These are phyloP conservation scores for Skeletonema tropicum DNA, from an alignment of 108 stramenopile genomes.

Conservation along the genomic window DNA sequence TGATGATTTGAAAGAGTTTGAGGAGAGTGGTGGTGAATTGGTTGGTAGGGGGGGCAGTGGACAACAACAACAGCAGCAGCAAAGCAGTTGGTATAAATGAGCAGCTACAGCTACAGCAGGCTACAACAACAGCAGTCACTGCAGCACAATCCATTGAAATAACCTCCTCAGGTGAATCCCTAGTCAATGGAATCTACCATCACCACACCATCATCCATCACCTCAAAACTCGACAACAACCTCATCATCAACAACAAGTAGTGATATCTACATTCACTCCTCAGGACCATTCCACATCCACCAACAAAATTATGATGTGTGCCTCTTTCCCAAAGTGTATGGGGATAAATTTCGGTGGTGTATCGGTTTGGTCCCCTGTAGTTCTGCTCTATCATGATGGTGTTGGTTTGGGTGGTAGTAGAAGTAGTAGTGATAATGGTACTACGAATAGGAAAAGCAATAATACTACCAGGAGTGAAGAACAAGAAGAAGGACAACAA, in stretches of 20 bases:
- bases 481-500: not conserved
- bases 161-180: not conserved
- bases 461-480: no score
- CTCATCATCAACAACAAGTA: not conserved
- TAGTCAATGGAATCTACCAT: constrained; percentile 15
- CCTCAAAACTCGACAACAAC: not conserved
- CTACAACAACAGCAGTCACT: not conserved
- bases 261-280: constrained; percentile 9
- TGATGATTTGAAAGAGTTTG: not conserved
- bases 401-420: no score
- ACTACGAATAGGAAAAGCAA: not conserved
- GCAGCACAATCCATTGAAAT: constrained; percentile 1
- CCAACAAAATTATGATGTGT: constrained; percentile 8
- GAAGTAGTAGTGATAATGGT: not conserved
- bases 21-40: not conserved
- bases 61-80: not conserved
- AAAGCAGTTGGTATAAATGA: no score
- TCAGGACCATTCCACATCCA: constrained; percentile 17
- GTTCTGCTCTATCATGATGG: no score
- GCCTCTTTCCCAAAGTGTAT: constrained; percentile 19
- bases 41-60: not conserved
- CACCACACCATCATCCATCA: not conserved
- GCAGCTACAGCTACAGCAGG: not conserved
- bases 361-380: constrained; percentile 18
- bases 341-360: constrained; percentile 33